phyloP scores from a whole-genome alignment of 139 green algal genomes.

The Monoraphidium neglectum region DNA sequence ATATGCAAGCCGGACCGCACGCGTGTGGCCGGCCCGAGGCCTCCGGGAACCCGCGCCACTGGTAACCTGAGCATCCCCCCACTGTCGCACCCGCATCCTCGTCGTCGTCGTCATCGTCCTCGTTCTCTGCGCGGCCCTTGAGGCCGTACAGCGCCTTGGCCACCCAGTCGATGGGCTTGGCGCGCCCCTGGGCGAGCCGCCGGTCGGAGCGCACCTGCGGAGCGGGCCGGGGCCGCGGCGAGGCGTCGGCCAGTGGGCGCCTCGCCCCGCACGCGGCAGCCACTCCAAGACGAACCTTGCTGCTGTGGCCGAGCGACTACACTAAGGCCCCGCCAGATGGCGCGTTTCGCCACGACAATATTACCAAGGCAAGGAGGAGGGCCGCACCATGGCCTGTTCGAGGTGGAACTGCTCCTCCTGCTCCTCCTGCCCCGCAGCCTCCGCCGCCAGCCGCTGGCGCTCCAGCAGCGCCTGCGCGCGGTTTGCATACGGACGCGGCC shows the following conservation, averaged over 20 bases:
- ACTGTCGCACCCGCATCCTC: conserved; percentile 10
- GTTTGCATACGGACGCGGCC: neutral
- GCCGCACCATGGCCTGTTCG: conserved; percentile 38
- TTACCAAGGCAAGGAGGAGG: no score
- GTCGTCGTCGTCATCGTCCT: conserved; percentile 13
- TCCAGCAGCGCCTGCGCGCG: conserved; percentile 53
- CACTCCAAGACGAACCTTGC: no score
- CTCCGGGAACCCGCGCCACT: no score
- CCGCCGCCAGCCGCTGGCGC: conserved; percentile 67
- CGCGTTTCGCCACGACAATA: no score
- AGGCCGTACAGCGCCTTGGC: conserved; percentile 24
- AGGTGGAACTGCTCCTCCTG: conserved; percentile 85
- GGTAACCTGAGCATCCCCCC: no score
- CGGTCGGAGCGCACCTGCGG: conserved; percentile 23
- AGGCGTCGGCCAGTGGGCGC: no score
- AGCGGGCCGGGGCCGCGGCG: no score
- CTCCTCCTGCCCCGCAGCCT: conserved; percentile 78
- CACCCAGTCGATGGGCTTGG: conserved; percentile 24
- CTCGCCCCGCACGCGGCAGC: no score
- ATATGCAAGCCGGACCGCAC: no score
- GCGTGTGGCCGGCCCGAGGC: no score
- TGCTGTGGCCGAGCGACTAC: no score
- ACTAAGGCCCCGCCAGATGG: no score
- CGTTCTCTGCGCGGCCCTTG: neutral
- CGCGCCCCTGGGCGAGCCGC: conserved; percentile 27